Base-by-base conservation (phyloP, 306 rosid genomes). In the Quercus cerris region DNA sequence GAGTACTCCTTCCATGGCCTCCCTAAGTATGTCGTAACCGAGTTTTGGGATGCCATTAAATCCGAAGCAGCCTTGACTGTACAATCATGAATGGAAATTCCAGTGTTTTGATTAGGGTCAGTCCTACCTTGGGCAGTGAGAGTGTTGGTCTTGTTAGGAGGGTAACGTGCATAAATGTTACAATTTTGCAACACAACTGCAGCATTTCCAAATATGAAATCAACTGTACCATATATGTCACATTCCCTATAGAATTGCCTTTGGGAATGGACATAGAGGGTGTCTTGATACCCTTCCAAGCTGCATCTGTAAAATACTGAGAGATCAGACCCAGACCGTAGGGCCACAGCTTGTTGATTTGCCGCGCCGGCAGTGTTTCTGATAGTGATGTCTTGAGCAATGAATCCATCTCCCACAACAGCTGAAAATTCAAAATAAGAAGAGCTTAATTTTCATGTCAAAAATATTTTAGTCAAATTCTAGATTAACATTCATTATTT, bases 201-300 rank as follows among this genome's bases (percentile, higher is more conserved):
- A 0, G 97, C 98, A 1, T 93, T 91, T 3, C 98, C 98, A 4
- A 93, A 93, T 44, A 93, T 91, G 15, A 93, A 93, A 49, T 93
- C 97, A 2, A 93, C 97, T 0, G 98, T 93, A 17, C 98, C 98
- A 15, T 91, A 91, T 1, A 93, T 91, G 84, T 90, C 85, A 70
- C 98, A 93, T 58, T 93, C 91, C 11, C 85, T 81, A 7, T 91
- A 94, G 44, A 94, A 94, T 81, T 94, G 98, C 13, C 98, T 75
- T 17, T 89, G 84, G 0, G 98, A 88, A 41, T 87, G 81, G 14
- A 90, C 97, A 55, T 91, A 90, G 1, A 94, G 84, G 35, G 98
- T 94, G 82, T 94, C 98, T 81, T 94, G 98, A 25, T 67, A 90
- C 9, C 98, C 98, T 75, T 94, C 95, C 14, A 94, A 90, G 22